A percentile compares a stretch with the other conserved stretches of the same genome.
Evolutionary conservation across 352 stramenopile species (phyloP).

Genomic region (Saprolegnia diclina): DNA sequence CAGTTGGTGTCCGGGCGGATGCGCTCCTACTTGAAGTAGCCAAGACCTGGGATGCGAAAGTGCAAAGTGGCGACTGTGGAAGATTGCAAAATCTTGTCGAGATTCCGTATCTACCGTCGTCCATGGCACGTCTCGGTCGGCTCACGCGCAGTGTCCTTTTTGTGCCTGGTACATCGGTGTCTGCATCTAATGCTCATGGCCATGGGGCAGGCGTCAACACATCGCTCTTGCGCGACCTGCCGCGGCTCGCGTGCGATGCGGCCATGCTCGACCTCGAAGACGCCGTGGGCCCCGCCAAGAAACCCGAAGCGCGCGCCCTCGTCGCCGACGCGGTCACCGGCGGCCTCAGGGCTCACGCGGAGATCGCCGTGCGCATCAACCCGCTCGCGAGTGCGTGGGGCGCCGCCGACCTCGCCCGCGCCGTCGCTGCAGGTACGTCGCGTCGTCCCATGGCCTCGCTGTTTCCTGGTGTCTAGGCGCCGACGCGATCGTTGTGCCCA

Average conservation of each 20-base stretch:
- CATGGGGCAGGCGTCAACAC: neutral
- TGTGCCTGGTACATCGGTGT: neutral
- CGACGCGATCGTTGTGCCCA: slow-evolving; percentile 33
- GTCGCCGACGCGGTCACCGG: slow-evolving; percentile 25
- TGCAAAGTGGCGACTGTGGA: too few relatives aligned
- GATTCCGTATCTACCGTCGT: too few relatives aligned
- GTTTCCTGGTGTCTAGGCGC: slow-evolving; percentile 16
- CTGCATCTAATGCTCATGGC: neutral
- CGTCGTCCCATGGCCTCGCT: neutral
- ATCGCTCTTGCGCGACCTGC: neutral
- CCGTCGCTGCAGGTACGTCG: slow-evolving; percentile 6
- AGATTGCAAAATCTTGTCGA: too few relatives aligned
- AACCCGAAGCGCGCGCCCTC: slow-evolving; percentile 29
- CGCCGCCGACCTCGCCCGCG: slow-evolving; percentile 28
- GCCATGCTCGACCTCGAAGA: slow-evolving; percentile 40
- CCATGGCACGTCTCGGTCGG: neutral
- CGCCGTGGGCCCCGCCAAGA: slow-evolving; percentile 31
- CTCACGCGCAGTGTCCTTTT: slow-evolving; percentile 19
- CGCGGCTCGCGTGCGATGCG: slow-evolving; percentile 26
- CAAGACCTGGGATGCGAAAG: too few relatives aligned
- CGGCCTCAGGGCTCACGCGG: neutral
- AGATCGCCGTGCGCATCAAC: slow-evolving; percentile 36
- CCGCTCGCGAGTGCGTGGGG: slow-evolving; percentile 33
- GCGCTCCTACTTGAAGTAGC: too few relatives aligned
- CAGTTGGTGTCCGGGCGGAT: too few relatives aligned